A percentile compares a stretch with the other conserved stretches of the same genome.
phyloP scores from a whole-genome alignment of 805 yeast species.

The Yamadazyma sp. region DNA sequence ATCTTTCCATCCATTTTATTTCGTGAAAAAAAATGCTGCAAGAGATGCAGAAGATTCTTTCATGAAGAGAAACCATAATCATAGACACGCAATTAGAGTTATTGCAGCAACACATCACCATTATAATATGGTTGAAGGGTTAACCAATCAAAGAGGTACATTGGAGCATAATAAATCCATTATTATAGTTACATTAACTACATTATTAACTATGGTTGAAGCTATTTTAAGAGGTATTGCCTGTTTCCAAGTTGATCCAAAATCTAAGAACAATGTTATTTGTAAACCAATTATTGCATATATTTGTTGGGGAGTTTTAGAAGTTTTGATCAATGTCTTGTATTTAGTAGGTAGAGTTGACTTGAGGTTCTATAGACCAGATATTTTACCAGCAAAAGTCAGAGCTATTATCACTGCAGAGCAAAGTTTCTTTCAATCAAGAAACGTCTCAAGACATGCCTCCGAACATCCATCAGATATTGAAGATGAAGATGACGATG shows the following conservation, averaged over 20 bases:
- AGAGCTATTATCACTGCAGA: conserved; percentile 42
- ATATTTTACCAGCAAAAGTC: conserved; percentile 42
- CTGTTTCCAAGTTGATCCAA: conserved; percentile 19
- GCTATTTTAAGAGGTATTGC: conserved; percentile 44
- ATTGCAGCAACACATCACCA: conserved; percentile 55
- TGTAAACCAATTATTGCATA: conserved; percentile 59
- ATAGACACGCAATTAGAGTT: conserved; percentile 52
- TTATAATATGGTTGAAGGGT: conserved; percentile 36
- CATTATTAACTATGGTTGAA: conserved; percentile 49
- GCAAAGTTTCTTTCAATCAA: conserved; percentile 33
- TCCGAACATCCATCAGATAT: conserved; percentile 18
- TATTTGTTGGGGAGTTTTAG: conserved; percentile 66
- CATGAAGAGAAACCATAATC: conserved; percentile 47
- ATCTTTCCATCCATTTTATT: conserved; percentile 57
- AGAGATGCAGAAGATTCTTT: conserved; percentile 46
- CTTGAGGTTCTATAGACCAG: conserved; percentile 78
- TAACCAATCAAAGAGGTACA: conserved; percentile 37
- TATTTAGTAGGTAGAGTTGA: conserved; percentile 67
- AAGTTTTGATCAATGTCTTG: conserved; percentile 52
- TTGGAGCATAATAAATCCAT: conserved; percentile 55
- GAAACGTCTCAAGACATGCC: conserved; percentile 4
- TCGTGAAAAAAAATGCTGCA: conserved; percentile 53
- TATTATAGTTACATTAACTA: conserved; percentile 43
- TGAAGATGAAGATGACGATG: conserved; percentile 18
- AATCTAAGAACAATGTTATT: conserved; percentile 18